These are phyloP conservation scores for Leccinum fuscescens DNA, from an alignment of 1,284 basidiomycete genomes.

Conservation along the genomic window DNA sequence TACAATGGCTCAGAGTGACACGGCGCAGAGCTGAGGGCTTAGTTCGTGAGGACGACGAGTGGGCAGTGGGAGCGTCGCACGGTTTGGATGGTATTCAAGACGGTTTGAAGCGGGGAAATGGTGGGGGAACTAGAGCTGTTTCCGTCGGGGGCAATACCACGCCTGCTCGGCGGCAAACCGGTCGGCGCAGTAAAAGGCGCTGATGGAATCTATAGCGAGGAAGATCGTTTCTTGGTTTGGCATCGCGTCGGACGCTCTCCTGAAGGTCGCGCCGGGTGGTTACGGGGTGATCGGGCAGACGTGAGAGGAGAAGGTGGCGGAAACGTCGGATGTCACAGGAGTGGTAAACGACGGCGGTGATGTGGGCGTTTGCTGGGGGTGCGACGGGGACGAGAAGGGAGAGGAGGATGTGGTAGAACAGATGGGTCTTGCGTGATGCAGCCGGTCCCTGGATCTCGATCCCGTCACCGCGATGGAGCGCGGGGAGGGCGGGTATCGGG, in stretches of 20 bases:
- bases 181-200: conserved; percentile 75
- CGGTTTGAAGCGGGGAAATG: conserved; percentile 35
- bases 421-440: conserved; percentile 70
- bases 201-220: conserved; percentile 71
- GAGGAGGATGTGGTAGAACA: conserved; percentile 65
- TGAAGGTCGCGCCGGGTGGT: conserved; percentile 20
- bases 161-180: conserved; percentile 61
- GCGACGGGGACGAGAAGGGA: conserved; percentile 55
- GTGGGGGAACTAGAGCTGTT: conserved; percentile 10
- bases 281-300: conserved; percentile 30
- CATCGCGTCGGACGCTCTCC: conserved; percentile 42
- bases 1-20: conserved; percentile 38
- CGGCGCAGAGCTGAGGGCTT: conserved; percentile 48
- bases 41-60: conserved; percentile 60
- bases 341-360: conserved; percentile 58
- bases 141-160: conserved; percentile 22
- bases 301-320: conserved; percentile 46
- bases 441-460: conserved; percentile 75
- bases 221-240: conserved; percentile 55
- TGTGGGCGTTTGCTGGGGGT: conserved; percentile 39
- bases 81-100: conserved; percentile 47
- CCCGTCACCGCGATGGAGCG: conserved; percentile 42
- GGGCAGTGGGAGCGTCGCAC: conserved; percentile 53
- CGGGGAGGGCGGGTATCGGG: conserved; percentile 29
- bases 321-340: conserved; percentile 60